Evolutionary conservation across 2,329 filamentous ascomycete genomes (phyloP).

Genomic region (Aureobasidium mangrovei): DNA sequence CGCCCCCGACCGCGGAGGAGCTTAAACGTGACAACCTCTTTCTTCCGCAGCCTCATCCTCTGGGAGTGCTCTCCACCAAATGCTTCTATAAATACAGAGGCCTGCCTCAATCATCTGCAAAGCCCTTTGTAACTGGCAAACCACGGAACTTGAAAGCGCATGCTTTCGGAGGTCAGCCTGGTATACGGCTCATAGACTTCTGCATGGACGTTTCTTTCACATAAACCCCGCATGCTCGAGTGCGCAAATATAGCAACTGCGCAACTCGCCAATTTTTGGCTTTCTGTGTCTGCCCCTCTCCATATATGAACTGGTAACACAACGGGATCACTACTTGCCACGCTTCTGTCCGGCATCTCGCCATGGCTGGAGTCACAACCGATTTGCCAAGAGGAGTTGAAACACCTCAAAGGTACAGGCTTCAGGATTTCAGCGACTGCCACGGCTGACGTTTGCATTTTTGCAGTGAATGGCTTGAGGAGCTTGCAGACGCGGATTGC

Average conservation of each 20-base stretch:
- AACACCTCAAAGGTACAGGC: not conserved
- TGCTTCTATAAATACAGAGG: too few relatives aligned
- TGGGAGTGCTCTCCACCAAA: too few relatives aligned
- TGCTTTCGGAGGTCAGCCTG: too few relatives aligned
- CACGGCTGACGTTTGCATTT: not conserved
- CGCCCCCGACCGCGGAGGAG: slow-evolving; percentile 1
- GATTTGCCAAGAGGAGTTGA: not conserved
- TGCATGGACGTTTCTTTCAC: slow-evolving; percentile 1
- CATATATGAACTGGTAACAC: not conserved
- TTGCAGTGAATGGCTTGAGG: slow-evolving; percentile 3
- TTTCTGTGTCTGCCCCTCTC: not conserved
- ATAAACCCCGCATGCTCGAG: not conserved
- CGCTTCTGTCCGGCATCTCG: not conserved
- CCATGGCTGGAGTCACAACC: not conserved
- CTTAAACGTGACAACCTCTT: too few relatives aligned
- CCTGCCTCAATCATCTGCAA: too few relatives aligned
- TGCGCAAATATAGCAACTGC: not conserved
- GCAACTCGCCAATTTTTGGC: not conserved
- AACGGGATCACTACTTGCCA: not conserved
- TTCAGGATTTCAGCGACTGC: not conserved
- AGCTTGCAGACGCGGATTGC: slow-evolving; percentile 5
- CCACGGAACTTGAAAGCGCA: too few relatives aligned
- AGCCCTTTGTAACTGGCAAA: too few relatives aligned
- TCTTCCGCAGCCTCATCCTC: too few relatives aligned
- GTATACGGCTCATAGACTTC: not conserved